A percentile compares a stretch with the other conserved stretches of the same genome.
These are phyloP conservation scores for Hymenoscyphus infarciens DNA, from an alignment of 2,329 filamentous ascomycete species.

Conservation along the genomic window DNA sequence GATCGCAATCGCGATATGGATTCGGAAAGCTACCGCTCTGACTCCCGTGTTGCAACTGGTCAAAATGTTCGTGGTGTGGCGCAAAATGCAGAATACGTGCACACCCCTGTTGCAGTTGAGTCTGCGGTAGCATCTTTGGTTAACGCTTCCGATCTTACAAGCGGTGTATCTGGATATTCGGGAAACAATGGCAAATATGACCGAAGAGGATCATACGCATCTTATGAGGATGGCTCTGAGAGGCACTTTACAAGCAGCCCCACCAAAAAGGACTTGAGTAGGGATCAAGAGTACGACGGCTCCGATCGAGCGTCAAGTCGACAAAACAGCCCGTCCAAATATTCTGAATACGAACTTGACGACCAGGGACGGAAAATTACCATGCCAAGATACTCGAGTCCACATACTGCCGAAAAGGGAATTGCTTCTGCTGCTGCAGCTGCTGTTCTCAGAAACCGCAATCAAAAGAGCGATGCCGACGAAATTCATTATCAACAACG, in stretches of 20 bases:
- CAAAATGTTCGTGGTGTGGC: slow-evolving; percentile 69
- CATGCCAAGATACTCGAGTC: slow-evolving; percentile 31
- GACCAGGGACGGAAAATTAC: slow-evolving; percentile 34
- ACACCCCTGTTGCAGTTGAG: slow-evolving; percentile 70
- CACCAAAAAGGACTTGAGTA: slow-evolving; percentile 35
- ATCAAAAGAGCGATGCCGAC: slow-evolving; percentile 28
- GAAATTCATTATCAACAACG: slow-evolving; percentile 30
- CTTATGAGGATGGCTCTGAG: slow-evolving; percentile 36
- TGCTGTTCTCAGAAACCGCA: slow-evolving; percentile 29
- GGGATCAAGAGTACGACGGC: slow-evolving; percentile 21
- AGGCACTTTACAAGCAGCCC: slow-evolving; percentile 40
- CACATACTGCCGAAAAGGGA: slow-evolving; percentile 29
- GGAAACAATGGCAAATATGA: slow-evolving; percentile 39
- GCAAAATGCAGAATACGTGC: slow-evolving; percentile 73
- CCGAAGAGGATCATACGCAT: slow-evolving; percentile 33
- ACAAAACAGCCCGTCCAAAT: slow-evolving; percentile 29
- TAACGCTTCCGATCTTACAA: slow-evolving; percentile 72
- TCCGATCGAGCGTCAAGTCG: slow-evolving; percentile 26
- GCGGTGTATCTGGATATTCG: slow-evolving; percentile 48
- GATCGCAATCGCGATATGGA: slow-evolving; percentile 47
- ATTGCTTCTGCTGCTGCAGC: slow-evolving; percentile 32
- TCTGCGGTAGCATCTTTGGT: slow-evolving; percentile 85
- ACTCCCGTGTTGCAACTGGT: slow-evolving; percentile 57
- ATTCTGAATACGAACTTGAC: slow-evolving; percentile 35
- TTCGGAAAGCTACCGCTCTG: slow-evolving; percentile 55